phyloP scores from a whole-genome alignment of 768 basidiomycete genomes.

The Boletus fagicola region DNA sequence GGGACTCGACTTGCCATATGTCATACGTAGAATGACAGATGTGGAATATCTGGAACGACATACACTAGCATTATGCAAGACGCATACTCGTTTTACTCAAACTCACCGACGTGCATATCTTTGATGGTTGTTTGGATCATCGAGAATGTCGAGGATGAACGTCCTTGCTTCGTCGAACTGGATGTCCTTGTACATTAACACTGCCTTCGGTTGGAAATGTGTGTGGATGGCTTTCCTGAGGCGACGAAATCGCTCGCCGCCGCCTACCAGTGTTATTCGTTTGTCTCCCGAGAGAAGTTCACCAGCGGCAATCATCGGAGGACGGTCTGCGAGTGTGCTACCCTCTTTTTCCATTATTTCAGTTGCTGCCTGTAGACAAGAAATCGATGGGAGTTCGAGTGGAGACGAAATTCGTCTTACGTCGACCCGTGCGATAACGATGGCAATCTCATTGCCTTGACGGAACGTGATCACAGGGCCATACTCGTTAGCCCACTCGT shows the following conservation, averaged over 20 bases:
- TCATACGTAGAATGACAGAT: conserved; percentile 25
- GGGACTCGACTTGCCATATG: conserved; percentile 24
- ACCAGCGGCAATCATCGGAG: conserved; percentile 49
- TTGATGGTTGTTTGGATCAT: conserved; percentile 35
- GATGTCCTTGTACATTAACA: conserved; percentile 43
- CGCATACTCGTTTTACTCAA: conserved; percentile 24
- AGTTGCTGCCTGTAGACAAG: conserved; percentile 41
- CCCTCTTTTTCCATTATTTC: conserved; percentile 66
- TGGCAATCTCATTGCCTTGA: conserved; percentile 36
- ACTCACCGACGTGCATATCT: conserved; percentile 46
- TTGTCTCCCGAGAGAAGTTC: conserved; percentile 56
- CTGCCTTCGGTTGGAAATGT: conserved; percentile 49
- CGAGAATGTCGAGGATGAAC: conserved; percentile 30
- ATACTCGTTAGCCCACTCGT: conserved; percentile 54
- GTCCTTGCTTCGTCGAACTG: conserved; percentile 36
- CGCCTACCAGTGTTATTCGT: conserved; percentile 47
- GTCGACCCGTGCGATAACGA: conserved; percentile 21
- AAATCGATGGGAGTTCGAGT: not conserved
- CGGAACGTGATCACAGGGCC: conserved; percentile 58
- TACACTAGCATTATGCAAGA: not conserved
- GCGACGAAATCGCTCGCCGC: conserved; percentile 54
- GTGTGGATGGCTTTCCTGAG: conserved; percentile 54
- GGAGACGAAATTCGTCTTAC: conserved; percentile 8
- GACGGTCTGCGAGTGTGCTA: conserved; percentile 48
- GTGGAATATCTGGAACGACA: conserved; percentile 25